Evolutionary conservation across 1,284 basidiomycete genomes (phyloP), one percentile per base, ranked within the genome.

Genomic region (Rhodotorula sp.): DNA sequence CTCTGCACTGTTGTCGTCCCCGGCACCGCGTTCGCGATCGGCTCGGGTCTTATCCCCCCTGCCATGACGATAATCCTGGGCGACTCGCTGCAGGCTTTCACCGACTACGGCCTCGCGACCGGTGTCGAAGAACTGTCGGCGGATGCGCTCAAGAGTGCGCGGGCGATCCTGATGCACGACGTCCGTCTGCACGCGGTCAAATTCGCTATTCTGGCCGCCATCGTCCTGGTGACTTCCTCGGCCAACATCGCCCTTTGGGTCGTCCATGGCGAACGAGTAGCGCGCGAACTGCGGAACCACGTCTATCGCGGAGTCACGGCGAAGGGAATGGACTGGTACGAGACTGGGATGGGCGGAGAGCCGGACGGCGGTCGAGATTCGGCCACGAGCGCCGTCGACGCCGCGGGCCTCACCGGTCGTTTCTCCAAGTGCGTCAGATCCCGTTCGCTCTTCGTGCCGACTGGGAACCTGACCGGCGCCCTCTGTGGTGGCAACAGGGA

Each of bases 11-110:
- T 74, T 62, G 63, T 95, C 64, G 74, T 89, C 38, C 95, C 95
- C 1, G 93, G 90, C 5, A 76, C 90, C 64, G 26, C 87, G 57
- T 84, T 88, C 38, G 90, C 92, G 6, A 70, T 92, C 54, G 81
- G 87, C 56, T 85, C 89, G 0, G 91, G 93, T 57, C 86, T 88
- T 50, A 85, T 97, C 50, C 92, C 91, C 0, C 92, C 95, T 1
- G 91, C 91, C 84, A 97, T 98, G 93, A 95, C 95, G 10, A 86
- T 87, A 65, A 87, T 95, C 74, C 84, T 98, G 74, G 95, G 95
- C 45, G 86, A 90, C 65, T 88, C 89, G 8, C 97, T 98, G 83
- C 86, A 91, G 77, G 85, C 89, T 0, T 94, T 97, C 77, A 83
- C 87, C 4, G 74, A 78, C 7, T 88, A 83, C 83, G 60, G 58